Evolutionary conservation across 352 stramenopile genomes (phyloP).

Genomic region (Phytophthora vignae): DNA sequence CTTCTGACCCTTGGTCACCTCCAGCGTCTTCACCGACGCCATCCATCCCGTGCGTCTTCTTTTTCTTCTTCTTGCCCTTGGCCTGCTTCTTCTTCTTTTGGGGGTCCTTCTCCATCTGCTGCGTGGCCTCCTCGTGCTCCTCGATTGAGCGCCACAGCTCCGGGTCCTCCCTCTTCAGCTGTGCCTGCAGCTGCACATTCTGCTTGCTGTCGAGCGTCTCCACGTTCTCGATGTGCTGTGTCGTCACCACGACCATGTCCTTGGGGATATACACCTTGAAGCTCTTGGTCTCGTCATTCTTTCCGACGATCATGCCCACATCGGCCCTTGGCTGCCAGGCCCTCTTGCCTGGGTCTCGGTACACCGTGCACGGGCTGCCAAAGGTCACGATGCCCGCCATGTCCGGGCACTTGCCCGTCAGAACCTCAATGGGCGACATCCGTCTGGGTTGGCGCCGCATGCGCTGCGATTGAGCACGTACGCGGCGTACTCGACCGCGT

Average conservation of each 20-base stretch:
- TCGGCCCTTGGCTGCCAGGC: constrained; percentile 1
- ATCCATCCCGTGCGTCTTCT: too few species aligned
- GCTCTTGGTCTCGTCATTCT: not conserved
- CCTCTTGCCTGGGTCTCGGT: not conserved
- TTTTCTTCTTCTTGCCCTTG: too few species aligned
- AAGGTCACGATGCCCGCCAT: constrained; percentile 18
- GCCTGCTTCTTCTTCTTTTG: not conserved
- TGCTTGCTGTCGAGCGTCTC: not conserved
- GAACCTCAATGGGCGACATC: constrained; percentile 8
- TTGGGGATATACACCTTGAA: not conserved
- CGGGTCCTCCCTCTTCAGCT: not conserved
- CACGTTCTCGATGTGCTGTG: not conserved
- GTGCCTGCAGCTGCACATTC: not conserved
- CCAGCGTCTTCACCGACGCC: not conserved
- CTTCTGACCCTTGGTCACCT: not conserved
- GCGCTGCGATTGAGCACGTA: constrained; percentile 40
- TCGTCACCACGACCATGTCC: not conserved
- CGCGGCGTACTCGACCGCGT: constrained; percentile 33
- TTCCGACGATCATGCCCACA: not conserved
- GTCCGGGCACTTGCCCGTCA: constrained; percentile 1
- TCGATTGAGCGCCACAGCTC: too few species aligned
- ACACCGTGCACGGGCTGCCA: constrained; percentile 12
- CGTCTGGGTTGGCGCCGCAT: constrained; percentile 16
- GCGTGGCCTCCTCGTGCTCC: too few species aligned
- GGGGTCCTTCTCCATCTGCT: too few species aligned